Evolutionary conservation across 805 yeast genomes (phyloP).

Genomic region (Metschnikowia shivogae): DNA sequence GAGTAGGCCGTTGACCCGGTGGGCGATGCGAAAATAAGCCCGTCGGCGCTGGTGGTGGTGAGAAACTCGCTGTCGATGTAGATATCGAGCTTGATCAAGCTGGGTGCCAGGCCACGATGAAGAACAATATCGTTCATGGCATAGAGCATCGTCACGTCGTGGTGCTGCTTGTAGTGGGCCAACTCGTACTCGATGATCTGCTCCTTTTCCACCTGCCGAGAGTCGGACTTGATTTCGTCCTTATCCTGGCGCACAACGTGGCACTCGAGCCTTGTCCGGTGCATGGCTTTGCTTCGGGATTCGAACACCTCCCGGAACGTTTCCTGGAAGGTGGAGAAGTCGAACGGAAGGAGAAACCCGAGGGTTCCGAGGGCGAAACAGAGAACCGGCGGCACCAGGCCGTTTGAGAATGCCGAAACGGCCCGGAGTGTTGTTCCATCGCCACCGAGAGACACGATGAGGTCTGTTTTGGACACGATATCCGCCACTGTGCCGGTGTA

Average conservation of each 20-base stretch:
- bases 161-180: constrained; percentile 19
- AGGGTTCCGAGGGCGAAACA: constrained; percentile 87
- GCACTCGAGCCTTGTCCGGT: constrained; percentile 76
- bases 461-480: constrained; percentile 64
- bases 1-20: constrained; percentile 96
- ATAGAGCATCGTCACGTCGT: constrained; percentile 43
- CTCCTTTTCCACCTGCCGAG: constrained; percentile 10
- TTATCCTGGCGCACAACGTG: constrained; percentile 44
- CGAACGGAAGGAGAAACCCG: constrained; percentile 87
- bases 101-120: constrained; percentile 87
- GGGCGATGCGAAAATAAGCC: constrained; percentile 80
- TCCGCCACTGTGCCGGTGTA: constrained; percentile 58
- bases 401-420: constrained; percentile 69
- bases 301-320: constrained; percentile 66
- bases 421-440: constrained; percentile 91
- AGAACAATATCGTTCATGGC: constrained; percentile 92
- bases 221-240: constrained; percentile 5
- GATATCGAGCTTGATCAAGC: constrained; percentile 78
- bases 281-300: constrained; percentile 66
- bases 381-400: constrained; percentile 80
- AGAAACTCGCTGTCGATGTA: constrained; percentile 77
- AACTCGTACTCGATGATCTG: constrained; percentile 14
- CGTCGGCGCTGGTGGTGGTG: constrained; percentile 91
- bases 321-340: constrained; percentile 54
- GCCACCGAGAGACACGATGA: constrained; percentile 89